phyloP scores from a whole-genome alignment of 1,284 basidiomycete species.

The Exobasidium rhododendri region DNA sequence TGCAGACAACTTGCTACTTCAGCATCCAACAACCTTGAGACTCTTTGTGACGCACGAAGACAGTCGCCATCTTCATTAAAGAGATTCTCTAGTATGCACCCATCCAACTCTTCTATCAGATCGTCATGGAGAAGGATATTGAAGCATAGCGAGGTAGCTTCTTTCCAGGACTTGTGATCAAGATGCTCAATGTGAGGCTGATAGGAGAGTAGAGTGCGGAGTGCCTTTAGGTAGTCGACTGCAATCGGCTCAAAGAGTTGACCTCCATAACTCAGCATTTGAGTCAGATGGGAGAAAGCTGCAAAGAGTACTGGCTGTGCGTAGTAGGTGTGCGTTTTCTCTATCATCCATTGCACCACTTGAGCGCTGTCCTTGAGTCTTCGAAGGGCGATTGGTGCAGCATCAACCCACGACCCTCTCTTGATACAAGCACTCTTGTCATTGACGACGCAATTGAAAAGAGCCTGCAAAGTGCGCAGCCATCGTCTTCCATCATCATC shows the following conservation, averaged over 20 bases:
- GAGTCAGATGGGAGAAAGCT: conserved; percentile 67
- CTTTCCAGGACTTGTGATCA: conserved; percentile 66
- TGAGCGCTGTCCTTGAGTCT: conserved; percentile 66
- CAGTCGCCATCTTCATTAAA: no score
- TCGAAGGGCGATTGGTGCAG: conserved; percentile 58
- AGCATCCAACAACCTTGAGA: conserved; percentile 28
- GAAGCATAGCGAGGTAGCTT: conserved; percentile 69
- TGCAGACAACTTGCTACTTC: conserved; percentile 30
- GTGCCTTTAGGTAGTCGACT: conserved; percentile 75
- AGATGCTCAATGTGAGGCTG: conserved; percentile 76
- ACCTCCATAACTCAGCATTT: conserved; percentile 63
- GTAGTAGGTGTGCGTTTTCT: conserved; percentile 62
- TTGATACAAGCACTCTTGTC: conserved; percentile 65
- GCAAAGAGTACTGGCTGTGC: conserved; percentile 62
- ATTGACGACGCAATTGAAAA: conserved; percentile 66
- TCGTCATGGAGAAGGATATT: conserved; percentile 29
- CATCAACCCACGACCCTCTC: conserved; percentile 57
- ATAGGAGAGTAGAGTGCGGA: conserved; percentile 66
- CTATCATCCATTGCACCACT: conserved; percentile 69
- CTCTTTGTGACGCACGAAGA: no score
- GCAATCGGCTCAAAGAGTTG: conserved; percentile 66
- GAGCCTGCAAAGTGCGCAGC: conserved; percentile 69
- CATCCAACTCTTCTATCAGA: conserved; percentile 14
- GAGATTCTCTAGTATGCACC: no score
- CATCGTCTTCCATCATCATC: conserved; percentile 61